Conservation (phyloP, 148 eudicot genomes). For the Spergularia marina region DNA sequence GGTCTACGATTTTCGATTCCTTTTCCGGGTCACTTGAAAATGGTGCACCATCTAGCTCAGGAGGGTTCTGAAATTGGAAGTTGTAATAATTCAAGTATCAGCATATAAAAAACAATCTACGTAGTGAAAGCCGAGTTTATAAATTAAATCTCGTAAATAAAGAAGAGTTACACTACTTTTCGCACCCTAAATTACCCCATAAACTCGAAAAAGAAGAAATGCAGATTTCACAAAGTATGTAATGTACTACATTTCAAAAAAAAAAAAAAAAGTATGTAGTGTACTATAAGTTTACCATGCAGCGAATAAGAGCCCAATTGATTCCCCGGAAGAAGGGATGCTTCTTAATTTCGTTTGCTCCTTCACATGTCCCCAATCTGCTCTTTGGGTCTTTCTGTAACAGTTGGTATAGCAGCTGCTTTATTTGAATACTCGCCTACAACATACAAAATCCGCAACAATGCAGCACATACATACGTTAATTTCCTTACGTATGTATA, state of each 20-base stretch:
- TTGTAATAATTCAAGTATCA: neutral
- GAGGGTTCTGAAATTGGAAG: constrained; percentile 52
- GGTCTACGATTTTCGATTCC: constrained; percentile 47
- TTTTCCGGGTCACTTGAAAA: constrained; percentile 43
- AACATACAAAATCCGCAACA: neutral
- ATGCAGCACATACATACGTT: neutral
- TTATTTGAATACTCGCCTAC: constrained; percentile 78
- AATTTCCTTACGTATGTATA: too few species aligned
- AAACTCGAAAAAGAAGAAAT: neutral
- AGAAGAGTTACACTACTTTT: too few species aligned
- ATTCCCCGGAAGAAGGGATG: constrained; percentile 90
- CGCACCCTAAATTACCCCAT: too few species aligned
- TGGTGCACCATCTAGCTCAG: constrained; percentile 60
- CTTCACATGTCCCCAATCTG: constrained; percentile 87
- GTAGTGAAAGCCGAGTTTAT: neutral
- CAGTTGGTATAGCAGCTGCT: constrained; percentile 78
- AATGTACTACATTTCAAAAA: too few species aligned
- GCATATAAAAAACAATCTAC: neutral
- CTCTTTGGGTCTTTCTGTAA: constrained; percentile 79
- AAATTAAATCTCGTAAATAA: neutral
- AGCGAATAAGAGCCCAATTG: constrained; percentile 93
- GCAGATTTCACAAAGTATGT: neutral
- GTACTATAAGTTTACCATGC: constrained; percentile 47
- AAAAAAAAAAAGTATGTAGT: neutral
- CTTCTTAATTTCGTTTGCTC: constrained; percentile 82